These are phyloP conservation scores for Talaromyces trachyspermus DNA, from an alignment of 495 filamentous ascomycete species.

Conservation along the genomic window DNA sequence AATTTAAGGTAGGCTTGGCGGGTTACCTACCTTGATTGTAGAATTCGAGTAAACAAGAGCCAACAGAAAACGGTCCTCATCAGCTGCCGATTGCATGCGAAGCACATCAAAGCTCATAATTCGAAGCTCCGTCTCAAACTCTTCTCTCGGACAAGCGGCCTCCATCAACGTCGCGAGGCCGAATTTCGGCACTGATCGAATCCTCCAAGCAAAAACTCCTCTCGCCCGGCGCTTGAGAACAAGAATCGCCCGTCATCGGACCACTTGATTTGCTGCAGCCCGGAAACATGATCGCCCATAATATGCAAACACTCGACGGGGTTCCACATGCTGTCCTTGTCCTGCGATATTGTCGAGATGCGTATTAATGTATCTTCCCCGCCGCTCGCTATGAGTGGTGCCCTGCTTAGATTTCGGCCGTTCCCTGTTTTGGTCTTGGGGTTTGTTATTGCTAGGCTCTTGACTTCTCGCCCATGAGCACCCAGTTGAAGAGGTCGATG, in stretches of 20 bases:
- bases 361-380: slow-evolving; percentile 85
- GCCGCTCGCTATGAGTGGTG: slow-evolving; percentile 60
- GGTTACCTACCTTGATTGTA: slow-evolving; percentile 51
- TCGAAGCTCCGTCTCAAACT: slow-evolving; percentile 61
- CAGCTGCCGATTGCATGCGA: slow-evolving; percentile 25
- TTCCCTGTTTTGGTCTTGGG: background rate
- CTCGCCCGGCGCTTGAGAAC: slow-evolving; percentile 76
- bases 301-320: slow-evolving; percentile 47
- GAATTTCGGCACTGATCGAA: slow-evolving; percentile 45
- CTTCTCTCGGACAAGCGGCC: slow-evolving; percentile 50
- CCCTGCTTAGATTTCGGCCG: no score
- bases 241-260: slow-evolving; percentile 55
- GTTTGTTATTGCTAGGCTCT: slow-evolving; percentile 53
- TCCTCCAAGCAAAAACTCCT: slow-evolving; percentile 85
- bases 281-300: slow-evolving; percentile 67
- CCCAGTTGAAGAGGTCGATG: slow-evolving; percentile 56
- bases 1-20: background rate
- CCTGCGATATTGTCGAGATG: slow-evolving; percentile 28
- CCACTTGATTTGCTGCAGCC: slow-evolving; percentile 78
- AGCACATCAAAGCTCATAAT: slow-evolving; percentile 65
- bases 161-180: slow-evolving; percentile 57
- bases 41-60: slow-evolving; percentile 75
- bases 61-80: slow-evolving; percentile 39
- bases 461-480: slow-evolving; percentile 84
- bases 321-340: slow-evolving; percentile 7